Conservation (phyloP, 1,139 yeast species). For the Spathaspora sp. region DNA sequence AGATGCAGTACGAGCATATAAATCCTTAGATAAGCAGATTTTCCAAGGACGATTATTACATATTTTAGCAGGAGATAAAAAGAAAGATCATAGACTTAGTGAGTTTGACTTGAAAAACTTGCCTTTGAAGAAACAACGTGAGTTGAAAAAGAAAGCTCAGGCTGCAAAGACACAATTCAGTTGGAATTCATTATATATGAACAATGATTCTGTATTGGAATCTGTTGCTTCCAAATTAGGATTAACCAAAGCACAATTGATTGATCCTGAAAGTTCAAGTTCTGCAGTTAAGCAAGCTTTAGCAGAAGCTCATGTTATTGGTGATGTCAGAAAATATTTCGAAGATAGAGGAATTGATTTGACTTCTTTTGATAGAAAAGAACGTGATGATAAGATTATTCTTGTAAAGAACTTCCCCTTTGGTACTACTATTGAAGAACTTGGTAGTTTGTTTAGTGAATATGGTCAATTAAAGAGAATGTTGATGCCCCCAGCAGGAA, state of each 20-base stretch:
- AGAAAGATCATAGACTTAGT: conserved; percentile 76
- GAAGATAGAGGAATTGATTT: conserved; percentile 85
- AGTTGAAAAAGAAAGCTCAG: conserved; percentile 76
- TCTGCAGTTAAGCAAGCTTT: conserved; percentile 97
- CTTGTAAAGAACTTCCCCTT: conserved; percentile 87
- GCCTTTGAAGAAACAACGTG: conserved; percentile 89
- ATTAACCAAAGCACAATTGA: conserved; percentile 73
- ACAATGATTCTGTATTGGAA: conserved; percentile 86
- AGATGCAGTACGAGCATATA: conserved; percentile 76
- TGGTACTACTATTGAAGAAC: conserved; percentile 77
- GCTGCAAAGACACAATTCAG: conserved; percentile 86
- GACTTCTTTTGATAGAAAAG: conserved; percentile 65
- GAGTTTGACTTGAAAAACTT: conserved; percentile 88
- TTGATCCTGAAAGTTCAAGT: conserved; percentile 82
- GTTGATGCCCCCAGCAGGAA: conserved; percentile 95
- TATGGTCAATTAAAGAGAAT: conserved; percentile 80
- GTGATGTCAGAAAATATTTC: conserved; percentile 84
- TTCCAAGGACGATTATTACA: conserved; percentile 94
- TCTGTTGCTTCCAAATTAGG: conserved; percentile 88
- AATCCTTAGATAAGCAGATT: conserved; percentile 76
- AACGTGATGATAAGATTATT: conserved; percentile 78
- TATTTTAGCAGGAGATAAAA: conserved; percentile 80
- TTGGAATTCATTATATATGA: conserved; percentile 94
- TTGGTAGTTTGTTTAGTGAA: conserved; percentile 76
- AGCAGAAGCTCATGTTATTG: conserved; percentile 95